Percentiles rank a stretch among this genome's conserved stretches.
Evolutionary conservation across 768 basidiomycete species (phyloP).

Genomic region (Chalciporus sphaerocephalus): DNA sequence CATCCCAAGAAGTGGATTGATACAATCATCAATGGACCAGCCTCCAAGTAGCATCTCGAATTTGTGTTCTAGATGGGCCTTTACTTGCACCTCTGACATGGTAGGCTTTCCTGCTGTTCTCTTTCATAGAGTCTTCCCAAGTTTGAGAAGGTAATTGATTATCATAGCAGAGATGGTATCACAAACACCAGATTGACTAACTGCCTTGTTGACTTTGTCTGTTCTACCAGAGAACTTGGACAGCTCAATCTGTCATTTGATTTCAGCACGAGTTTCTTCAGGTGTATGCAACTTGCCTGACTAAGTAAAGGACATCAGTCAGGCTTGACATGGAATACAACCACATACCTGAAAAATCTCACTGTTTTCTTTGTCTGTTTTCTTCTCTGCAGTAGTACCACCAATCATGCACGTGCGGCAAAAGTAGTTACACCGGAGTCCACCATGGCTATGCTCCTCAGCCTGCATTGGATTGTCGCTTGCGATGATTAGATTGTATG

Average conservation of each 20-base stretch:
- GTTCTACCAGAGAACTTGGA: slow-evolving; percentile 4
- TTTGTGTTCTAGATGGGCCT: background rate
- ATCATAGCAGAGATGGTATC: slow-evolving; percentile 30
- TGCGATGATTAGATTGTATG: slow-evolving; percentile 19
- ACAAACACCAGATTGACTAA: slow-evolving; percentile 37
- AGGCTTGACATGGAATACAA: too few relatives aligned
- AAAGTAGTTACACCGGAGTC: slow-evolving; percentile 26
- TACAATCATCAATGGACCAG: slow-evolving; percentile 1
- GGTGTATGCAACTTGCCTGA: too few relatives aligned
- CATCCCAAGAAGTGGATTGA: slow-evolving; percentile 15
- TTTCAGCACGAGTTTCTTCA: background rate
- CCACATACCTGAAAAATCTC: slow-evolving; percentile 16
- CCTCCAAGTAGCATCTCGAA: slow-evolving; percentile 3
- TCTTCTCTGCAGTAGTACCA: slow-evolving; percentile 21
- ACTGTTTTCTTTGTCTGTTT: slow-evolving; percentile 22
- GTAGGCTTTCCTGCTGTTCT: background rate
- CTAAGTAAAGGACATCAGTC: too few relatives aligned
- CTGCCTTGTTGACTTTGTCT: slow-evolving; percentile 4
- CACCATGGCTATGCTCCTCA: slow-evolving; percentile 28
- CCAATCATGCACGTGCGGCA: slow-evolving; percentile 31
- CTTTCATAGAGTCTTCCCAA: slow-evolving; percentile 18
- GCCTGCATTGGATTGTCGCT: slow-evolving; percentile 36
- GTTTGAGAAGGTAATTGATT: slow-evolving; percentile 30
- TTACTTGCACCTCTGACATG: slow-evolving; percentile 3
- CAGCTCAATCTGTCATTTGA: slow-evolving; percentile 9